Conservation (phyloP, 75 land plant genomes). For the Picea sitchensis region DNA sequence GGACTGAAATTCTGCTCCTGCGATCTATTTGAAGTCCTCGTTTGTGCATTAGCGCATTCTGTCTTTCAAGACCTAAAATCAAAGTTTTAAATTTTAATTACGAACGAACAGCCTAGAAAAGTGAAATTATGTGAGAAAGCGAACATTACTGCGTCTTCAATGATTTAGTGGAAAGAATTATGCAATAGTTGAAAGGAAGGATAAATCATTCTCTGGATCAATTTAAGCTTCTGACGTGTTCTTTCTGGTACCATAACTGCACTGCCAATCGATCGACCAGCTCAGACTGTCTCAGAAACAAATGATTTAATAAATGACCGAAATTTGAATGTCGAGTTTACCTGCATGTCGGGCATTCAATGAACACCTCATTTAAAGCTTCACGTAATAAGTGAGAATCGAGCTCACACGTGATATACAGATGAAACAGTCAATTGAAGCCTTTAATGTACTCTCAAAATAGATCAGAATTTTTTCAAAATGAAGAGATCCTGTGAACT, state of each 20-base stretch:
- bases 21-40: too few relatives aligned
- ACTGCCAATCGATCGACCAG: neutral
- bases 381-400: conserved; percentile 13
- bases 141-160: too few relatives aligned
- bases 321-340: neutral
- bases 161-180: too few relatives aligned
- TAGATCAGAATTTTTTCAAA: neutral
- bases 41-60: too few relatives aligned
- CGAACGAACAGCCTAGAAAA: too few relatives aligned
- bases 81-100: too few relatives aligned
- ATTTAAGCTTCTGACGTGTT: neutral
- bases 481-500: conserved; percentile 3
- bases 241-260: neutral
- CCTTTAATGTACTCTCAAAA: neutral
- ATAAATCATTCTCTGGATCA: too few relatives aligned
- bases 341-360: neutral
- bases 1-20: too few relatives aligned
- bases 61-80: too few relatives aligned
- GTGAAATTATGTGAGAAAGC: too few relatives aligned
- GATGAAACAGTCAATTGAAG: neutral
- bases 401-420: conserved; percentile 7
- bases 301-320: neutral
- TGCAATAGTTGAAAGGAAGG: too few relatives aligned
- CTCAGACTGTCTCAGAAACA: neutral
- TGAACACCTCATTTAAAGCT: neutral